These are phyloP conservation scores for Stentor coeruleus DNA, from an alignment of 73 alveolate genomes.

Conservation along the genomic window DNA sequence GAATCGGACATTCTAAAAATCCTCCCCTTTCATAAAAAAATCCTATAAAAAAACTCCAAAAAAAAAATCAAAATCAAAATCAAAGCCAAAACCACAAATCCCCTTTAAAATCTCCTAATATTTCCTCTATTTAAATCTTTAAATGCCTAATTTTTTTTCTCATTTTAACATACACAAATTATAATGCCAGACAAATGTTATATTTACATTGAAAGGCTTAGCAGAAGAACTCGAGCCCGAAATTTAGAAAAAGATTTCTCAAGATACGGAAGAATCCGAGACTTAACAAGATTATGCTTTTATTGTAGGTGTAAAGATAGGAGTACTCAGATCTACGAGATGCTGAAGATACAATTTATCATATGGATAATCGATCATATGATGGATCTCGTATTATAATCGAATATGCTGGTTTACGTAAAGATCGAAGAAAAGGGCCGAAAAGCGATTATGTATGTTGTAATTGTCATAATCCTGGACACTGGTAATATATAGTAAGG, in stretches of 20 bases:
- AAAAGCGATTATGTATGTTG: conserved; percentile 55
- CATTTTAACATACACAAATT: too few relatives aligned
- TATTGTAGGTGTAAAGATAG: conserved; percentile 38
- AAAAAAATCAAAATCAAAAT: too few relatives aligned
- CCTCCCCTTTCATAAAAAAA: too few relatives aligned
- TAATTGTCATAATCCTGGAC: conserved; percentile 72
- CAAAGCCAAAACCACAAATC: too few relatives aligned
- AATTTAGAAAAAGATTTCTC: conserved; percentile 38
- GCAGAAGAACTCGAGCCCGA: conserved; percentile 35
- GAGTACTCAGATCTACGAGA: conserved; percentile 47
- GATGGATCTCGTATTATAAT: conserved; percentile 41
- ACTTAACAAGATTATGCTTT: conserved; percentile 47
- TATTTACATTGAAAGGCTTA: conserved; percentile 44
- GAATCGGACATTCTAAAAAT: too few relatives aligned
- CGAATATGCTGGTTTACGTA: conserved; percentile 35
- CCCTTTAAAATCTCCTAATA: too few relatives aligned
- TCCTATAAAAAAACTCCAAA: too few relatives aligned
- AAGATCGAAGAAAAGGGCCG: conserved; percentile 45
- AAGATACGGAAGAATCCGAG: conserved; percentile 46
- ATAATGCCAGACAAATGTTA: conserved; percentile 14
- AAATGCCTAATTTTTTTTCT: too few relatives aligned
- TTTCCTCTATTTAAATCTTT: too few relatives aligned
- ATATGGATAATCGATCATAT: conserved; percentile 38
- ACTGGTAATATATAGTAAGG: conserved; percentile 40
- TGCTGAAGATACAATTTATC: conserved; percentile 41